Conservation (phyloP, 2,329 filamentous ascomycete genomes). For the Diaporthe vexans region DNA sequence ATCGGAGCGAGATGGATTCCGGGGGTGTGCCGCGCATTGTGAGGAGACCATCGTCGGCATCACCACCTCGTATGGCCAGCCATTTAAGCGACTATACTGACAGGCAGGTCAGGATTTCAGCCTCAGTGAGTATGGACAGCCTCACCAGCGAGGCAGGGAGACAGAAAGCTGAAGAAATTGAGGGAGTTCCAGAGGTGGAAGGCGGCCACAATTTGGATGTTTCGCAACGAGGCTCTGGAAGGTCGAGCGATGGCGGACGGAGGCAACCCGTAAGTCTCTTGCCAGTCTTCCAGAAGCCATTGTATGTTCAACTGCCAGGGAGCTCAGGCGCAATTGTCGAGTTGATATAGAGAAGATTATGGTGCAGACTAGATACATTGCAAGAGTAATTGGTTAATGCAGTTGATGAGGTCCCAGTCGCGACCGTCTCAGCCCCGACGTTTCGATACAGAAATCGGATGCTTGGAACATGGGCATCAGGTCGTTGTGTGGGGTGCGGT, state of each 20-base stretch:
- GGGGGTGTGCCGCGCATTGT: slow-evolving; percentile 6
- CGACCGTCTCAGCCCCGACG: slow-evolving; percentile 65
- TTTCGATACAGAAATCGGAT: slow-evolving; percentile 68
- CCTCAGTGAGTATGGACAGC: neutral
- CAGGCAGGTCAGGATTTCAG: neutral
- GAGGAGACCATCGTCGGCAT: neutral
- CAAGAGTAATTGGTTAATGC: slow-evolving; percentile 3
- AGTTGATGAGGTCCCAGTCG: slow-evolving; percentile 50
- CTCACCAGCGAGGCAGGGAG: slow-evolving; percentile 13
- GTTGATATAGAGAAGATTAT: neutral
- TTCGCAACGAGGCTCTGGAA: neutral
- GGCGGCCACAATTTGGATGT: neutral
- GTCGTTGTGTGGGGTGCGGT: slow-evolving; percentile 47
- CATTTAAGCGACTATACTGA: neutral
- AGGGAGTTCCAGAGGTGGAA: neutral
- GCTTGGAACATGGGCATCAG: slow-evolving; percentile 48
- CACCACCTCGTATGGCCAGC: neutral
- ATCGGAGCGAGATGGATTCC: neutral
- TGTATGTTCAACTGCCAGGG: slow-evolving; percentile 1
- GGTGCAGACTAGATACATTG: neutral
- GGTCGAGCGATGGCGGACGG: neutral
- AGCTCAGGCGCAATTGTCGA: slow-evolving; percentile 14
- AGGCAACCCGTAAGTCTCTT: neutral
- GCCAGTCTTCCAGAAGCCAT: slow-evolving; percentile 17
- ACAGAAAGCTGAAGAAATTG: neutral